These are phyloP conservation scores for Erodium trifolium DNA, from an alignment of 441 rosid genomes.

Conservation along the genomic window DNA sequence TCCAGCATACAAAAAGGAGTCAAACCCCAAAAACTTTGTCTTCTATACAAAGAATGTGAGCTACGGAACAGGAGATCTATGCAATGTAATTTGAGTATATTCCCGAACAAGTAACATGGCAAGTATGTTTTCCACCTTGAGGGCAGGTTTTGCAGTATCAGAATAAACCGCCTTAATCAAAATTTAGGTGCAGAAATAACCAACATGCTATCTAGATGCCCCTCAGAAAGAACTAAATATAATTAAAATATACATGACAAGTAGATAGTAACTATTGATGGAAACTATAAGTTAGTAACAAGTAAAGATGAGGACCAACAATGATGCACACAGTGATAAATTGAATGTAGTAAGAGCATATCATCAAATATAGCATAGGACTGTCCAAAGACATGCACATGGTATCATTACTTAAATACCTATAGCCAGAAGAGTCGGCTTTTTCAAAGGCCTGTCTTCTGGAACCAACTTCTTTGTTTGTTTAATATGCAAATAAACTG, in stretches of 20 bases:
- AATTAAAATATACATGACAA: not conserved
- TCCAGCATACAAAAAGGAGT: not conserved
- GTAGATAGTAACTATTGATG: not conserved
- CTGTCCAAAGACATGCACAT: not conserved
- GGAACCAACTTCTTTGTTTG: constrained; percentile 55
- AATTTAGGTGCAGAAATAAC: too few species aligned
- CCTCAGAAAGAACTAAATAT: not conserved
- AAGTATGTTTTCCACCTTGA: not conserved
- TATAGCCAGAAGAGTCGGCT: constrained; percentile 81
- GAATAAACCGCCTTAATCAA: not conserved
- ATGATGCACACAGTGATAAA: not conserved
- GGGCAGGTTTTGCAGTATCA: not conserved
- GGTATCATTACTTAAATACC: constrained; percentile 34
- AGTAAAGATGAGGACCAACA: not conserved
- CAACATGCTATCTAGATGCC: not conserved
- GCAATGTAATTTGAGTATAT: not conserved
- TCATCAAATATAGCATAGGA: too few species aligned
- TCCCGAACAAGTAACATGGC: not conserved
- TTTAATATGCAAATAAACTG: constrained; percentile 79
- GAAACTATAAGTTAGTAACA: not conserved
- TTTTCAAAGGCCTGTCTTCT: constrained; percentile 83
- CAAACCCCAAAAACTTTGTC: not conserved
- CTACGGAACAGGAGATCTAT: not conserved
- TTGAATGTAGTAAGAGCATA: not conserved
- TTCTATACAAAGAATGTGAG: not conserved